phyloP scores from a whole-genome alignment of 2,329 filamentous ascomycete genomes.

The Tolypocladium sp. region DNA sequence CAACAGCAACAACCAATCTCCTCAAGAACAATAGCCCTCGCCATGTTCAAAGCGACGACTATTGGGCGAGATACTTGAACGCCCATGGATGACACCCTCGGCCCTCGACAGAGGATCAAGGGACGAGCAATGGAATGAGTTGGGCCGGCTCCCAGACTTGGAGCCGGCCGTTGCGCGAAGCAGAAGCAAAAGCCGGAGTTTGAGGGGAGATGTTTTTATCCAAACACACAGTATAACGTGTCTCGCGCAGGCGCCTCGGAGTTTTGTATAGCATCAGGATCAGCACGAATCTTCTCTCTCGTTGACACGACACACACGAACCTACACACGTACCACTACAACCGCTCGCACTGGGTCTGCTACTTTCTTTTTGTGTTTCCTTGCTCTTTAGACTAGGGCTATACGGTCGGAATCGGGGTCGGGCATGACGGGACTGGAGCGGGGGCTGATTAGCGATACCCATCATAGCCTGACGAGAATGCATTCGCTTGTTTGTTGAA shows the following conservation, averaged over 20 bases:
- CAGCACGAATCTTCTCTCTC: conserved; percentile 3
- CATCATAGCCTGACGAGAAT: background rate
- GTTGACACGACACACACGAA: background rate
- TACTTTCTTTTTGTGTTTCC: background rate
- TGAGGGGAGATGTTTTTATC: background rate
- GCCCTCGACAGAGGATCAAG: background rate
- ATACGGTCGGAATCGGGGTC: background rate
- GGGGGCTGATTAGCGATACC: background rate
- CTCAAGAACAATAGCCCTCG: background rate
- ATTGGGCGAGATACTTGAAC: background rate
- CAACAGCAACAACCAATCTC: background rate
- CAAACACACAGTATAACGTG: background rate
- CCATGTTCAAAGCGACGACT: background rate
- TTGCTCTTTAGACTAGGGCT: background rate
- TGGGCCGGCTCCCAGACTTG: background rate
- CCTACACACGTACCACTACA: background rate
- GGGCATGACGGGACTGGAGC: background rate
- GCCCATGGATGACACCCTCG: background rate
- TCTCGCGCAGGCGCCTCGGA: conserved; percentile 9
- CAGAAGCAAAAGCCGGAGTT: background rate
- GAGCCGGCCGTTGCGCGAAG: background rate
- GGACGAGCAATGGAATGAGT: background rate
- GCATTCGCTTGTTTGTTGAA: background rate
- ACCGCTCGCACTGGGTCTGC: background rate
- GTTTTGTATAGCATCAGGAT: conserved; percentile 14